A percentile compares a stretch with the other conserved stretches of the same genome.
phyloP scores from a whole-genome alignment of 305 asterid genomes.

The Ilex paraguariensis region DNA sequence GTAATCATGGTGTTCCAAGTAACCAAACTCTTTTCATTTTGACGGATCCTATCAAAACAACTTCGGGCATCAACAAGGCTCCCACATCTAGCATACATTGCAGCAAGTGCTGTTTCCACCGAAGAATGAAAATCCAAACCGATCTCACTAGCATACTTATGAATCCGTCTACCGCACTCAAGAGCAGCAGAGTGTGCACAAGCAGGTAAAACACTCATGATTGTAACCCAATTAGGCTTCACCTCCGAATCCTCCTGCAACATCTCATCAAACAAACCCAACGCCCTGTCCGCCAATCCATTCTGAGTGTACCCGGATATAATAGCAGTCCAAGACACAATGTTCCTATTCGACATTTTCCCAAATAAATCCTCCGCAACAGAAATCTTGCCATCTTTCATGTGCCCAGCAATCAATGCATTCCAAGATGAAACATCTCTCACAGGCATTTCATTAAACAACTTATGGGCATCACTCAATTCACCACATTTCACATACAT shows the following conservation, averaged over 20 bases:
- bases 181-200: conserved; percentile 65
- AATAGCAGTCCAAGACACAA: conserved; percentile 85
- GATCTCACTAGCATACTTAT: conserved; percentile 36
- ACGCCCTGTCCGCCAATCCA: conserved; percentile 49
- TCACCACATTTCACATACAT: conserved; percentile 75
- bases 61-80: conserved; percentile 51
- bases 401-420: conserved; percentile 60
- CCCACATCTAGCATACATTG: conserved; percentile 80
- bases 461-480: conserved; percentile 35
- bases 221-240: conserved; percentile 75
- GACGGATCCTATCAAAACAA: conserved; percentile 45
- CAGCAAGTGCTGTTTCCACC: conserved; percentile 56
- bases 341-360: conserved; percentile 45
- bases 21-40: conserved; percentile 32
- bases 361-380: conserved; percentile 49
- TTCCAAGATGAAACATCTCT: conserved; percentile 69
- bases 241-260: conserved; percentile 31
- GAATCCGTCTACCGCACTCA: conserved; percentile 59
- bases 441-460: conserved; percentile 63
- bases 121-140: conserved; percentile 52
- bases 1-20: conserved; percentile 71
- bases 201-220: conserved; percentile 74
- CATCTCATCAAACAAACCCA: conserved; percentile 57
- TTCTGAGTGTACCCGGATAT: conserved; percentile 85
- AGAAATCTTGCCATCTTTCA: conserved; percentile 49